Conservation (phyloP, 192 early-diverging fungal species). For the Paraglomus brasilianum region DNA sequence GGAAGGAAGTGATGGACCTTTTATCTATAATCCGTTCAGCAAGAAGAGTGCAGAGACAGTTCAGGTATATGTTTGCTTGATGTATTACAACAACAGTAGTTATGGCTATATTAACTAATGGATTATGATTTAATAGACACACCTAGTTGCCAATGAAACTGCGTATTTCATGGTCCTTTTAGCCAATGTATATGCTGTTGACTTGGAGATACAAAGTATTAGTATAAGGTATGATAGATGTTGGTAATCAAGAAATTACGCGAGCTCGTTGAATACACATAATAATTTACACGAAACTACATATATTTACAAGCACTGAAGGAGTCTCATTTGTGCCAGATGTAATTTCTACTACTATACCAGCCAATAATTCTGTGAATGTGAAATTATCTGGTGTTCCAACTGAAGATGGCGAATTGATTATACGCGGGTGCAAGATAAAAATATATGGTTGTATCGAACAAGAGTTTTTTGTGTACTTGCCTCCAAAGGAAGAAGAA, state of each 20-base stretch:
- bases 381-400: constrained; percentile 70
- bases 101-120: constrained; percentile 5
- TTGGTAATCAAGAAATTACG: neutral
- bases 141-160: constrained; percentile 66
- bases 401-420: constrained; percentile 54
- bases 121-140: constrained; percentile 20
- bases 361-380: constrained; percentile 58
- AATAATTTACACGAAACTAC: neutral
- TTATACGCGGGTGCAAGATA: constrained; percentile 61
- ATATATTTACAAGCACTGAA: constrained; percentile 47
- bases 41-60: constrained; percentile 55
- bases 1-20: constrained; percentile 56
- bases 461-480: constrained; percentile 51
- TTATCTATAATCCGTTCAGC: constrained; percentile 79
- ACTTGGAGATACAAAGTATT: constrained; percentile 71
- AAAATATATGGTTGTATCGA: constrained; percentile 54
- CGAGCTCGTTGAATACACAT: neutral
- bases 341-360: constrained; percentile 60
- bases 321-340: constrained; percentile 60
- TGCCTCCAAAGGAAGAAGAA: constrained; percentile 32
- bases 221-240: constrained; percentile 46
- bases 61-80: constrained; percentile 31
- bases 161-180: constrained; percentile 69
- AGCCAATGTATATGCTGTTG: constrained; percentile 78
- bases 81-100: constrained; percentile 6